Evolutionary conservation across 345 rosid genomes (phyloP), one percentile per base, ranked within the genome.

Genomic region (Iberis pinnata): DNA sequence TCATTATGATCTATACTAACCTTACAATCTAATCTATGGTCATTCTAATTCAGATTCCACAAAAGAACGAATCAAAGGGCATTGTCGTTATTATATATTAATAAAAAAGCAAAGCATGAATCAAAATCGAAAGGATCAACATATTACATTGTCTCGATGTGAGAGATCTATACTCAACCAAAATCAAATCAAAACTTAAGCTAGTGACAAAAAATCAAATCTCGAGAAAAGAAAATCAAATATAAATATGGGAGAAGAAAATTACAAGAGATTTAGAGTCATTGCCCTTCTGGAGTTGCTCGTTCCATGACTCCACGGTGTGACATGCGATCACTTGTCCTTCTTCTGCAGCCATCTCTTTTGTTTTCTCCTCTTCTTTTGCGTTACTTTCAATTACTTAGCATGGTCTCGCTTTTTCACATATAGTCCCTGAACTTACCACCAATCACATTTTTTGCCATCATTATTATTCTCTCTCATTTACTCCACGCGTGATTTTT

Each of bases 261-360:
- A 9, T 19, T 78, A 89, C 97, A 73, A 89, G 87, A 60, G 82
- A 70, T 62, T 78, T 78, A 40, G 84, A 63, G n/a, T 67, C 82
- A 16, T 78, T 79, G 32, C 70, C 70, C 70, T 64, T 77, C 61
- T 65, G 53, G 12, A 89, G 70, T 32, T 86, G 82, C 40, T 80
- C 72, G 40, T 58, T 70, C 95, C 94, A 86, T 24, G 68, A 68
- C 22, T 84, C 85, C 13, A 76, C 56, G 33, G 78, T 74, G 82
- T 80, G 90, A 62, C 94, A 86, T 2, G 72, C 53, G 47, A 86
- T 73, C 45, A 89, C 88, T 43, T 81, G 86, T 48, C 96, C 94
- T 24, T 78, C 88, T 64, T 80, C 87, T 12, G 73, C 42, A 25
- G 70, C 70, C 78, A 75, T 75, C 49, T 60, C 9, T 22, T 43